Conservation (phyloP, 306 rosid species). For the Chamaecrista fasciculata region DNA sequence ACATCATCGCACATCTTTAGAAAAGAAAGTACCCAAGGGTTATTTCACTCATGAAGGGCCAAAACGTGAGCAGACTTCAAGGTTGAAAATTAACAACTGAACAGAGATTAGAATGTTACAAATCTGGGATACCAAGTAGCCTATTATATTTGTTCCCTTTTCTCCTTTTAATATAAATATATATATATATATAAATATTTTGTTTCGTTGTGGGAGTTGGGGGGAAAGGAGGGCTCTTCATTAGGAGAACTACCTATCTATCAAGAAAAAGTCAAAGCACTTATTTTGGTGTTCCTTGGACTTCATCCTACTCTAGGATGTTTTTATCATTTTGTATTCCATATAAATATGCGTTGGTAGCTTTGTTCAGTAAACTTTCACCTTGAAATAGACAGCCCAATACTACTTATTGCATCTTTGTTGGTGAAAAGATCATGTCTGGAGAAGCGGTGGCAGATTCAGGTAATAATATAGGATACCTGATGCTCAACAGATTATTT, state of each 20-base stretch:
- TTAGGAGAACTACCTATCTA: neutral
- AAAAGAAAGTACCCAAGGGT: slow-evolving; percentile 24
- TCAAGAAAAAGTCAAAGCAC: neutral
- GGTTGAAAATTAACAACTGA: neutral
- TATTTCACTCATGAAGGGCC: neutral
- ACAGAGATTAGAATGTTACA: neutral
- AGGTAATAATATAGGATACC: no score
- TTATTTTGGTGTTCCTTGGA: neutral
- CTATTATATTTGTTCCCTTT: no score
- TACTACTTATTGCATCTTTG: neutral
- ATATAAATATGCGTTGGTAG: neutral
- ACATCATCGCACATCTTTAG: slow-evolving; percentile 76
- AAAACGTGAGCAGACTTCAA: neutral
- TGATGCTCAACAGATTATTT: no score
- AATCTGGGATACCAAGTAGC: neutral
- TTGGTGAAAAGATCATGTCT: neutral
- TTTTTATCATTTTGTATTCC: neutral
- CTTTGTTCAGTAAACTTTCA: neutral
- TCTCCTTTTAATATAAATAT: no score
- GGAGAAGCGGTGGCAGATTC: neutral
- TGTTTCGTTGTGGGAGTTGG: neutral
- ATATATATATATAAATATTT: no score
- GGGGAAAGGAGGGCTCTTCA: neutral
- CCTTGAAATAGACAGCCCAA: neutral
- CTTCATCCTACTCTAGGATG: neutral